Percentiles rank a stretch among this genome's conserved stretches.
These are phyloP conservation scores for Escallonia herrerae DNA, from an alignment of 129 eudicot species.

Conservation along the genomic window DNA sequence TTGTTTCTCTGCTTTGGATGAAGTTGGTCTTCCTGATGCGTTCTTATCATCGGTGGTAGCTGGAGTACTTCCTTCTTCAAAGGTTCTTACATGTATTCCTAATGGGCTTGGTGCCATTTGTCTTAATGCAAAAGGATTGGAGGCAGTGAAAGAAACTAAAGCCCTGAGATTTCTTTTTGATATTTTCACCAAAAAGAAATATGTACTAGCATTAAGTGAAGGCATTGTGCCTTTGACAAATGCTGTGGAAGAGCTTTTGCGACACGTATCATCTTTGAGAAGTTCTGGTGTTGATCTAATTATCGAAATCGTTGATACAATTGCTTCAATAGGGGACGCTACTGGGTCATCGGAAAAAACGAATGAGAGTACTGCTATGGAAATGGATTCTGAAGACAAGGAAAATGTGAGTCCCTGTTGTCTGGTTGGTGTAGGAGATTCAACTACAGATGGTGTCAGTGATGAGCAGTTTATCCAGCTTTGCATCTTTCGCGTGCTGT, in stretches of 20 bases:
- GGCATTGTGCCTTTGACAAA: slow-evolving; percentile 90
- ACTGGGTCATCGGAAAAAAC: slow-evolving; percentile 35
- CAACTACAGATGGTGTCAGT: slow-evolving; percentile 39
- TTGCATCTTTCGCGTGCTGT: slow-evolving; percentile 85
- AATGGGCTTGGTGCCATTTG: slow-evolving; percentile 95
- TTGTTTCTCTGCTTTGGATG: slow-evolving; percentile 69
- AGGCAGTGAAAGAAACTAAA: slow-evolving; percentile 71
- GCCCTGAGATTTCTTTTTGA: slow-evolving; percentile 72
- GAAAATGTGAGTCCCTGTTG: slow-evolving; percentile 43
- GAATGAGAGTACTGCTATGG: slow-evolving; percentile 51
- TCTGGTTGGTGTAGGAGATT: slow-evolving; percentile 37
- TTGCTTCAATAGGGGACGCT: slow-evolving; percentile 49
- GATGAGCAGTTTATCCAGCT: slow-evolving; percentile 79
- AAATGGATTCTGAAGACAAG: slow-evolving; percentile 65
- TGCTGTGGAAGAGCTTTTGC: slow-evolving; percentile 94
- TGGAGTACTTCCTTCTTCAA: slow-evolving; percentile 75
- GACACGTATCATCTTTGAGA: slow-evolving; percentile 78
- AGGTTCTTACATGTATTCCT: slow-evolving; percentile 87
- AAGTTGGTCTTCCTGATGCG: slow-evolving; percentile 83
- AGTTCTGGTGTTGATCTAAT: slow-evolving; percentile 82
- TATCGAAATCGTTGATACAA: slow-evolving; percentile 62
- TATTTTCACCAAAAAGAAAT: slow-evolving; percentile 63
- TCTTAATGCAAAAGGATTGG: slow-evolving; percentile 85
- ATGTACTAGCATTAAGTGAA: slow-evolving; percentile 74
- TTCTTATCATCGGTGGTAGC: slow-evolving; percentile 65